Conservation (phyloP, 768 basidiomycete species). For the Auriscalpium microsporum region DNA sequence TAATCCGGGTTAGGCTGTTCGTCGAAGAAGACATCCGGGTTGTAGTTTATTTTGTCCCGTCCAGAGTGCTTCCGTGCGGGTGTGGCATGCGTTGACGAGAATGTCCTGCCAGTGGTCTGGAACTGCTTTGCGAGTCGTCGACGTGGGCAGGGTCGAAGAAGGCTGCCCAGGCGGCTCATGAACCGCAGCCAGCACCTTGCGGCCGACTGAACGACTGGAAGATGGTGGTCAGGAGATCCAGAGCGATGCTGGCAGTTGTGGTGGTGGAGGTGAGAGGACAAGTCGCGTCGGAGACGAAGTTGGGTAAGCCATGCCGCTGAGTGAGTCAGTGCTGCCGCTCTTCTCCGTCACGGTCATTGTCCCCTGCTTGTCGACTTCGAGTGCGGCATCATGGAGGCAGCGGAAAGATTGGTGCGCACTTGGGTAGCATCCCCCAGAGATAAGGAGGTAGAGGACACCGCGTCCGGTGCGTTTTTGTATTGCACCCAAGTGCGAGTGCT, state of each 20-base stretch:
- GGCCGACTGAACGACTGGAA: background rate
- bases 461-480: conserved; percentile 15
- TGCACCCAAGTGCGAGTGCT: background rate
- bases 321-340: no score
- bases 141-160: conserved; percentile 4
- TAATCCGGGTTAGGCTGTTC: conserved; percentile 36
- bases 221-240: background rate
- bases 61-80: background rate
- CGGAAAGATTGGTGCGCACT: conserved; percentile 21
- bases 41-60: conserved; percentile 74
- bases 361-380: background rate
- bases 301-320: conserved; percentile 2
- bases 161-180: conserved; percentile 12
- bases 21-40: conserved; percentile 48
- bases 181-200: background rate
- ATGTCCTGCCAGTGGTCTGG: background rate
- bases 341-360: background rate
- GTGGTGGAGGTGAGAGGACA: no score
- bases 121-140: background rate
- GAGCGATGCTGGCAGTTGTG: no score
- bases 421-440: conserved; percentile 21
- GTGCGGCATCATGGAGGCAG: conserved; percentile 16
- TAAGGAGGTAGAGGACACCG: conserved; percentile 19
- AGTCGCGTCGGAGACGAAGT: background rate
- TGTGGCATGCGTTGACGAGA: conserved; percentile 2